Percentiles rank a stretch among this genome's conserved stretches.
Conservation (phyloP, 495 filamentous ascomycete species). For the Letharia columbiana region DNA sequence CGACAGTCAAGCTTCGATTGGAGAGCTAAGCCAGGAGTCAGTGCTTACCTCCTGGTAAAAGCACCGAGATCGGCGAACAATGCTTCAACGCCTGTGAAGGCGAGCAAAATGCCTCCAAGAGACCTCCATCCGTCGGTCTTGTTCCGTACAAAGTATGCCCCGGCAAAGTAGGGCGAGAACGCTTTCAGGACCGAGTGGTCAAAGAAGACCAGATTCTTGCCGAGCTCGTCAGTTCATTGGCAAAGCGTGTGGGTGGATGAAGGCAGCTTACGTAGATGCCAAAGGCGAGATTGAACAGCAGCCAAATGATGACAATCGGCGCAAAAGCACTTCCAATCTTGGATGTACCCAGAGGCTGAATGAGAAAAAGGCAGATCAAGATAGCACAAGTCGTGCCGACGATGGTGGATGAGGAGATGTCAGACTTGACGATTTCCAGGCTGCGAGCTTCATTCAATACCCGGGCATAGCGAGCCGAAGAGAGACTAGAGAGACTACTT, state of each 20-base stretch:
- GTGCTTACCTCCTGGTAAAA: slow-evolving; percentile 40
- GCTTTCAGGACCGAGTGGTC: slow-evolving; percentile 61
- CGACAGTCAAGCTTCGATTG: neutral
- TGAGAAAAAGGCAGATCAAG: slow-evolving; percentile 55
- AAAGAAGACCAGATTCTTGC: slow-evolving; percentile 47
- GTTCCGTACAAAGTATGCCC: slow-evolving; percentile 53
- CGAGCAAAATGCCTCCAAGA: slow-evolving; percentile 60
- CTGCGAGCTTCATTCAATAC: slow-evolving; percentile 13
- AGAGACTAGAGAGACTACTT: neutral
- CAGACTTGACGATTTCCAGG: slow-evolving; percentile 40
- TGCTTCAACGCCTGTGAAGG: slow-evolving; percentile 68
- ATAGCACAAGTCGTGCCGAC: slow-evolving; percentile 63
- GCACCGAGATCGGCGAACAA: slow-evolving; percentile 69
- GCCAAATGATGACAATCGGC: slow-evolving; percentile 67
- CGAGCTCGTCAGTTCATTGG: slow-evolving; percentile 13
- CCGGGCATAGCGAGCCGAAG: neutral
- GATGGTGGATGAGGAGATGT: slow-evolving; percentile 43
- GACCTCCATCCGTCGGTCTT: slow-evolving; percentile 54
- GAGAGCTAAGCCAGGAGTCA: neutral
- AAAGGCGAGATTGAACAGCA: slow-evolving; percentile 55
- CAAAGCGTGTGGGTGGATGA: neutral
- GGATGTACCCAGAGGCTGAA: slow-evolving; percentile 63
- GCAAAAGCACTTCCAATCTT: slow-evolving; percentile 59
- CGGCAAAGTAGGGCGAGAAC: slow-evolving; percentile 58
- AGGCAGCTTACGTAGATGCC: slow-evolving; percentile 52